Conservation (phyloP, 495 filamentous ascomycete genomes). For the Penicillium simplicissimum region DNA sequence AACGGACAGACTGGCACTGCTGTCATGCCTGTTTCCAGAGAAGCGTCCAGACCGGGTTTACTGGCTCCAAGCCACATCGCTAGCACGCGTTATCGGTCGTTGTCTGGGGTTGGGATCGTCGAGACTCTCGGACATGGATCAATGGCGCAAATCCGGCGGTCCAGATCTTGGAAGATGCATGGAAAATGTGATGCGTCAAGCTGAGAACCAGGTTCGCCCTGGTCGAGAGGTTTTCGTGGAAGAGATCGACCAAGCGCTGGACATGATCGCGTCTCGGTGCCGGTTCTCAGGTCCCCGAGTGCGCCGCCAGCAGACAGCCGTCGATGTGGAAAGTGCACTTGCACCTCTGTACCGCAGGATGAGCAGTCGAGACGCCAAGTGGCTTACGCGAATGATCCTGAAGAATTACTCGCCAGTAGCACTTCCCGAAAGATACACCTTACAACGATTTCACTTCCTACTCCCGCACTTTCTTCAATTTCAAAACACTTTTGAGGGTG, state of each 20-base stretch:
- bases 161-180: slow-evolving; percentile 72
- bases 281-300: slow-evolving; percentile 69
- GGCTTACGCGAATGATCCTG: slow-evolving; percentile 80
- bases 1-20: slow-evolving; percentile 58
- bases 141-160: slow-evolving; percentile 57
- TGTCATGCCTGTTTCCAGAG: slow-evolving; percentile 74
- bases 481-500: slow-evolving; percentile 60
- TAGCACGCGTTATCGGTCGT: slow-evolving; percentile 65
- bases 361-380: slow-evolving; percentile 76
- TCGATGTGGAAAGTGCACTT: slow-evolving; percentile 50
- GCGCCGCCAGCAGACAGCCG: slow-evolving; percentile 45
- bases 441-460: slow-evolving; percentile 55
- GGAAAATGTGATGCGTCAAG: slow-evolving; percentile 62
- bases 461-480: slow-evolving; percentile 66
- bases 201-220: slow-evolving; percentile 50
- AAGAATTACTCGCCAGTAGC: slow-evolving; percentile 70
- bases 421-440: slow-evolving; percentile 46
- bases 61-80: slow-evolving; percentile 55
- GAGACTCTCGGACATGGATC: slow-evolving; percentile 59
- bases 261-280: slow-evolving; percentile 62
- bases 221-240: slow-evolving; percentile 62
- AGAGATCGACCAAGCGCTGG: slow-evolving; percentile 69
- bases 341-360: slow-evolving; percentile 59
- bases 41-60: slow-evolving; percentile 76
- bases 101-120: slow-evolving; percentile 60